Evolutionary conservation across 2,329 filamentous ascomycete species (phyloP).

Genomic region (Pseudogymnoascus sp.): DNA sequence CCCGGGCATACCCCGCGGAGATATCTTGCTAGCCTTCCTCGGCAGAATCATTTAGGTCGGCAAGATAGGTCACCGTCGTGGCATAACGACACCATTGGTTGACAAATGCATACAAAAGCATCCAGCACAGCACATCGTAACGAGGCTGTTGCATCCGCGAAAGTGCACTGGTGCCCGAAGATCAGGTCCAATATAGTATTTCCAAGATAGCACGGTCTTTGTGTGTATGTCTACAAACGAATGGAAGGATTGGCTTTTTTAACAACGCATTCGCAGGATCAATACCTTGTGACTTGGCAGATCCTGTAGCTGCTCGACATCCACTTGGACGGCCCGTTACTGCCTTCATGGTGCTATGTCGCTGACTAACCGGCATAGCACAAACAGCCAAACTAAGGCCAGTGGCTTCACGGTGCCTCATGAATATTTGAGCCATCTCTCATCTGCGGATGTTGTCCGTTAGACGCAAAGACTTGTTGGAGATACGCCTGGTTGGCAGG

Average conservation of each 20-base stretch:
- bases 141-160: background rate
- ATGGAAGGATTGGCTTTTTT: background rate
- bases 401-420: background rate
- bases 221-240: background rate
- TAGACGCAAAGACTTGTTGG: background rate
- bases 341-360: background rate
- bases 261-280: background rate
- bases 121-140: background rate
- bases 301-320: background rate
- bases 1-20: background rate
- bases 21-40: background rate
- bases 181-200: background rate
- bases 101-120: background rate
- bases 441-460: background rate
- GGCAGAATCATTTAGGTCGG: background rate
- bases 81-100: background rate
- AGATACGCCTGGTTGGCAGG: background rate
- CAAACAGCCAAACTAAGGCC: background rate
- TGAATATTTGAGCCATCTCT: background rate
- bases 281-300: background rate
- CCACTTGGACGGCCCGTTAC: background rate
- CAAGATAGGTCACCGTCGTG: background rate
- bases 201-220: background rate
- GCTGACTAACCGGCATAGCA: background rate
- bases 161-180: background rate